Evolutionary conservation across 179 eudicot species (phyloP), one percentile per base, ranked within the genome.

Genomic region (Pouteria campechiana): DNA sequence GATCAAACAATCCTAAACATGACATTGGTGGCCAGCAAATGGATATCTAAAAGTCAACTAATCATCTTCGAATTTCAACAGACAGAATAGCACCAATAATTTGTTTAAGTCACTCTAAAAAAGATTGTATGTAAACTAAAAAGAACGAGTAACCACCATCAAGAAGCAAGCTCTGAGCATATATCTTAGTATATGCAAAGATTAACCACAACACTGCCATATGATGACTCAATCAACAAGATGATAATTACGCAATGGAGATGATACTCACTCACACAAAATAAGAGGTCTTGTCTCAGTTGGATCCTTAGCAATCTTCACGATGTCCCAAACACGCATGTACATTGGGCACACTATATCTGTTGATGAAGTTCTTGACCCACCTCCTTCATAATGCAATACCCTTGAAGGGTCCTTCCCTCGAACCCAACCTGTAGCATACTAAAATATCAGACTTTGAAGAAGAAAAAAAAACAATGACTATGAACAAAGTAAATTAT

Each of bases 331-430:
- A 43, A 90, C 69, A 52, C 98, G 95, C 86, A 82, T 82, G 61
- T 86, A 90, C 98, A 90, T 90, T 41, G 98, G 98, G 61, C 98
- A 90, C 8, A 90, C 77, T 42, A 90, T 87, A 68, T 90, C 98
- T 49, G 98, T 90, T 41, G 98, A 82, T 28, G 78, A 41, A 31
- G 98, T 90, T 64, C 96, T 70, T 32, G 98, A 65, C 22, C 98
- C 94, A 54, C 98, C 98, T 48, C 98, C 94, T 82, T 90, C 98
- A 64, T 90, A 90, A 65, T 90, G 98, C 31, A 90, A 32, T 37
- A 77, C 44, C 65, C 98, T 73, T 27, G 96, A 78, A 29, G 94
- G 77, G 65, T 90, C 98, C 61, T 70, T 77, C 48, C 64, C 93
- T 46, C 92, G 81, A 44, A 90, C 61, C 96, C 96, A 90, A 42